Evolutionary conservation across 164 flowering plant species (phyloP), one percentile per base, ranked within the genome.

Genomic region (Platanus orientalis): DNA sequence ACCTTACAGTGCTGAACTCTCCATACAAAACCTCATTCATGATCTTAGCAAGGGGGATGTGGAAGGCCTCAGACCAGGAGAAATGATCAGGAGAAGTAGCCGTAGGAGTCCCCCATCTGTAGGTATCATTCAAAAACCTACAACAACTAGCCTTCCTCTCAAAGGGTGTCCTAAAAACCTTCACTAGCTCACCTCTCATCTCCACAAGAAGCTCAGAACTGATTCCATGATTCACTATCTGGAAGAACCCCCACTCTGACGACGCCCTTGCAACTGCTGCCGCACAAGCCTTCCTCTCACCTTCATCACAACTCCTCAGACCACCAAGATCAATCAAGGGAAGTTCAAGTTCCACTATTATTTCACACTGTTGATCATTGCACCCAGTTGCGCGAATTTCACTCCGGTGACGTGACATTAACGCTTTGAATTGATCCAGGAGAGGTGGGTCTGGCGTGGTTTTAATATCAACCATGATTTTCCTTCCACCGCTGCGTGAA

Each of bases 41-140:
- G 26, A 89, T 69, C 73, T 79, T 78, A 0, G 77, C 47, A 25
- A 86, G 79, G 48, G 93, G 87, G 52, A 89, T 59, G 58, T 85
- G 96, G 61, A 89, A 89, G 40, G 93, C 89, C 62, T 89, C 96
- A 44, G 85, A 82, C 93, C 96, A 89, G 1, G 91, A 86, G 70
- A 83, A 81, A 58, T 87, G 83, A 24, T 62, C 56, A 3, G 77
- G 69, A 54, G 62, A 67, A n/a, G 75, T 89, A 28, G 96, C 96
- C 1, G 80, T 71, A 1, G 85, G 81, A 3, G 69, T 79, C 2
- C 96, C 96, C 93, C 91, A 87, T 71, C 87, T 72, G 68, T 89
- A 89, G 7, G 88, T 79, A 49, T 80, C 78, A 56, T 83, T 73
- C 42, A 87, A 53, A 21, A 84, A 74, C 34, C 80, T 78, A 57